A percentile compares a stretch with the other conserved stretches of the same genome.
These are phyloP conservation scores for Tetrapisispora pingtungensis DNA, from an alignment of 805 yeast species.

Conservation along the genomic window DNA sequence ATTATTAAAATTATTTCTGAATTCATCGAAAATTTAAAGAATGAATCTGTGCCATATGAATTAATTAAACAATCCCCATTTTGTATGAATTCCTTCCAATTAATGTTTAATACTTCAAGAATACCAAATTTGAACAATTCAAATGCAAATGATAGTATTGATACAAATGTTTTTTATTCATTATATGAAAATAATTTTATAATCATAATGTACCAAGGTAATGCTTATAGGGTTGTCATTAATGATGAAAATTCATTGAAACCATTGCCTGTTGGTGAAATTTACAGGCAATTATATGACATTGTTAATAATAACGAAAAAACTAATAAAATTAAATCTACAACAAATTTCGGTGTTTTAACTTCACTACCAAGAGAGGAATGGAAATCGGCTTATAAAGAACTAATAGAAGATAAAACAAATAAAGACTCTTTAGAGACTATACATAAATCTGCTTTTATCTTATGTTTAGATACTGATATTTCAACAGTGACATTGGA, in stretches of 20 bases:
- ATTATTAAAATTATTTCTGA: conserved; percentile 56
- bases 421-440: conserved; percentile 53
- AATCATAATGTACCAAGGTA: conserved; percentile 62
- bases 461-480: conserved; percentile 64
- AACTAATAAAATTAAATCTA: conserved; percentile 8
- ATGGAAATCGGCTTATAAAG: conserved; percentile 54
- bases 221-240: conserved; percentile 68
- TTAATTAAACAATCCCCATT: conserved; percentile 65
- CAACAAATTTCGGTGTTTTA: conserved; percentile 59
- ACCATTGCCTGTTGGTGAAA: conserved; percentile 36
- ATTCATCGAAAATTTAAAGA: conserved; percentile 57
- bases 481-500: conserved; percentile 61
- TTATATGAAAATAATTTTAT: conserved; percentile 50
- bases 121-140: conserved; percentile 41
- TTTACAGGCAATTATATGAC: conserved; percentile 48
- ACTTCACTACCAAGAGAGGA: conserved; percentile 80
- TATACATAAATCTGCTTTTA: conserved; percentile 70
- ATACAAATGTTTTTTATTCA: conserved; percentile 47
- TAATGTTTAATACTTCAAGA: conserved; percentile 85
- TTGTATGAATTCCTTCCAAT: conserved; percentile 87
- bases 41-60: conserved; percentile 73
- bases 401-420: conserved; percentile 47
- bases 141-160: conserved; percentile 25
- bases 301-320: conserved; percentile 35
- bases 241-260: conserved; percentile 31